Evolutionary conservation across 1,284 basidiomycete genomes (phyloP), one percentile per base, ranked within the genome.

Genomic region (Cutaneotrichosporon cutaneum): DNA sequence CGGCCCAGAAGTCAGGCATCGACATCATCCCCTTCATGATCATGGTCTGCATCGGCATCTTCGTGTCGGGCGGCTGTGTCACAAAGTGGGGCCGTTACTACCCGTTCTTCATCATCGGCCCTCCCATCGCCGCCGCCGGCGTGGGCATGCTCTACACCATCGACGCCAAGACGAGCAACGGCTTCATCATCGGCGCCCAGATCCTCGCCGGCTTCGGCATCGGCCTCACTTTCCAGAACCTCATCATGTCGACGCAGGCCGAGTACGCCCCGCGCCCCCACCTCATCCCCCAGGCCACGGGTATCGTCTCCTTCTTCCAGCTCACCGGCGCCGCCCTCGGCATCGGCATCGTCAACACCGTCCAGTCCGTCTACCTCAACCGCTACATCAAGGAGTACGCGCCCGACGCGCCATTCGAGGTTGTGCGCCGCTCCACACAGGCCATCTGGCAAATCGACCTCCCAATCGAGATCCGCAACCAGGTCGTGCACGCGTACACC

Each of bases 121-220:
- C 64, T 16, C 56, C 59, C 27, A 63, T 82, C 54, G 64, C 76
- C 22, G 74, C 74, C n/a, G 65, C 81, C 67, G 83, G 82, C 33
- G 75, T 76, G 14, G 82, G 81, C 7, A 73, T 84, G 4, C 74
- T 84, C 18, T 83, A 78, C 76, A 82, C 82, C 7, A 62, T 83
- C 64, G 67, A 71, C 42, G 70, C 72, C 18, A 11, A 66, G 50
- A 80, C 79, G 1, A 61, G 78, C 3, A 71, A 68, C 59, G 66
- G 74, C 44, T 73, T 72, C 33, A 60, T 83, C 21, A 77, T 81
- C 54, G 83, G 82, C 0, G 83, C 71, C 73, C 82, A 83, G 69
- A 81, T 83, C 70, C 70, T 83, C 27, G 68, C 80, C n/a, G 78
- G 75, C 14, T 71, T 78, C 45, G 75, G 77, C 36, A 70, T 77